Conservation (phyloP, 164 flowering plant species). For the Vitis labrusca region DNA sequence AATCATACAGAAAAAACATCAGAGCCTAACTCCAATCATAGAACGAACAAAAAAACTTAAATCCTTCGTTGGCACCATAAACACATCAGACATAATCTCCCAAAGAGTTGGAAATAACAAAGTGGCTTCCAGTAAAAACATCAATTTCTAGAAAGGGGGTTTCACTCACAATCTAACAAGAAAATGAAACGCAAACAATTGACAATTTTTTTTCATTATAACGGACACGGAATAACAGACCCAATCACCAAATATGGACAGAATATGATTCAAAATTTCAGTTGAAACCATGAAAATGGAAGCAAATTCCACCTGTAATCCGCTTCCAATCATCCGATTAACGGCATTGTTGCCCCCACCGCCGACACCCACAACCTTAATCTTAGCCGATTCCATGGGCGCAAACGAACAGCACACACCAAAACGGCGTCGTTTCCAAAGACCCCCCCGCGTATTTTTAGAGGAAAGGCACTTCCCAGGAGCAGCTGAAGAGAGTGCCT, state of each 20-base stretch:
- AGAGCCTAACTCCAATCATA: no score
- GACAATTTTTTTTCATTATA: background rate
- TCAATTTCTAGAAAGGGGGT: no score
- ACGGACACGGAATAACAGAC: background rate
- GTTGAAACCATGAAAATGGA: background rate
- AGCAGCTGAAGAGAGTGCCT: slow-evolving; percentile 6
- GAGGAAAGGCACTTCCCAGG: slow-evolving; percentile 6
- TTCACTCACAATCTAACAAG: background rate
- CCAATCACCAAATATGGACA: background rate
- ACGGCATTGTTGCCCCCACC: slow-evolving; percentile 99
- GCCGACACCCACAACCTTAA: slow-evolving; percentile 97
- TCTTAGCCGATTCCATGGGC: slow-evolving; percentile 76
- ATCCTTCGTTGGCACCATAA: no score
- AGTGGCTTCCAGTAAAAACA: no score
- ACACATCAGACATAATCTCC: no score
- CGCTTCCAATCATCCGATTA: slow-evolving; percentile 96
- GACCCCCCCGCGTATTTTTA: slow-evolving; percentile 3
- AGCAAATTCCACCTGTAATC: slow-evolving; percentile 58
- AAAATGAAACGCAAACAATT: background rate
- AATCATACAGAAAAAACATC: background rate
- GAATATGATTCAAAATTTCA: background rate
- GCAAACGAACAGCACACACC: slow-evolving; percentile 48
- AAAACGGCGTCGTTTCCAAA: slow-evolving; percentile 16
- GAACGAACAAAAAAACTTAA: no score
- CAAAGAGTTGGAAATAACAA: no score